A percentile compares a stretch with the other conserved stretches of the same genome.
These are phyloP conservation scores for Collybiopsis luxurians DNA, from an alignment of 768 basidiomycete genomes.

Conservation along the genomic window DNA sequence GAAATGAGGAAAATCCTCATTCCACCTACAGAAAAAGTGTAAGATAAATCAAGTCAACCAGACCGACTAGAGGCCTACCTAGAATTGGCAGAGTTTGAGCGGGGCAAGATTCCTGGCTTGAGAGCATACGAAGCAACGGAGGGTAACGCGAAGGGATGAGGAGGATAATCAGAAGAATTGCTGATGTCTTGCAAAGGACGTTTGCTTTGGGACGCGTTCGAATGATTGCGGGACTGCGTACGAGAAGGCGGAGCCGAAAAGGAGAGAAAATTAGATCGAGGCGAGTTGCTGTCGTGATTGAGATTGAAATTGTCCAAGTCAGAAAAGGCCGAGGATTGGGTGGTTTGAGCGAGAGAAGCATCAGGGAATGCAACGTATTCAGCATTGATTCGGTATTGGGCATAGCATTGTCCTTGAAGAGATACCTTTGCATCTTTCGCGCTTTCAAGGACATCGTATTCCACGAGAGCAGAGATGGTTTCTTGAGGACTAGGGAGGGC, in stretches of 20 bases:
- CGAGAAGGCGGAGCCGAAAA: conserved; percentile 1
- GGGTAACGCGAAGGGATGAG: conserved; percentile 6
- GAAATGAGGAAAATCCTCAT: background rate
- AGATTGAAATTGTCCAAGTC: conserved; percentile 2
- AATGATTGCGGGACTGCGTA: conserved; percentile 4
- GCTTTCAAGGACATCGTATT: conserved; percentile 50
- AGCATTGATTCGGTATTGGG: conserved; percentile 37
- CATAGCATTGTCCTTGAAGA: conserved; percentile 63
- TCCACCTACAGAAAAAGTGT: background rate
- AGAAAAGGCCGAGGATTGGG: background rate
- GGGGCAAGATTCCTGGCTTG: background rate
- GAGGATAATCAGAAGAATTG: conserved; percentile 5
- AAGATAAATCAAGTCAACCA: background rate
- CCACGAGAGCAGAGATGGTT: conserved; percentile 58
- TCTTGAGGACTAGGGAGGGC: conserved; percentile 34
- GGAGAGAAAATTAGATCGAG: background rate
- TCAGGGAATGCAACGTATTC: conserved; percentile 18
- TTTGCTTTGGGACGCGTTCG: background rate
- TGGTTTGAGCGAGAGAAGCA: background rate
- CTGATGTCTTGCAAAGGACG: conserved; percentile 10
- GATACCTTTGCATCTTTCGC: conserved; percentile 65
- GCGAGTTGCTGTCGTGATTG: background rate
- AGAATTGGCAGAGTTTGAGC: conserved; percentile 1
- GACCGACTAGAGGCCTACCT: background rate
- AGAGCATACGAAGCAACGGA: conserved; percentile 7